These are phyloP conservation scores for Colletotrichum sp. DNA, from an alignment of 2,329 filamentous ascomycete species.

Conservation along the genomic window DNA sequence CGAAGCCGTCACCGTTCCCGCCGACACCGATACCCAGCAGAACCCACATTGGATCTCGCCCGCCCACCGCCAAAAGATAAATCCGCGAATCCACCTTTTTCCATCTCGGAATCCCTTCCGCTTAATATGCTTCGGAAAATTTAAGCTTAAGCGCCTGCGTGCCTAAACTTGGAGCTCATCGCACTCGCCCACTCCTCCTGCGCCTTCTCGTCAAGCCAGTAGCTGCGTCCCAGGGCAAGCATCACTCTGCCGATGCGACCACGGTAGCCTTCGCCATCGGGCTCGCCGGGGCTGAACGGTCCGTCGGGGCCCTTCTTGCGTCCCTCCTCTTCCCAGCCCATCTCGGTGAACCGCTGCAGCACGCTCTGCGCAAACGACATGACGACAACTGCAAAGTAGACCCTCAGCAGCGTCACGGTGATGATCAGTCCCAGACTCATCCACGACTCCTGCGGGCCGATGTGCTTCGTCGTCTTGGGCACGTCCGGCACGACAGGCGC, in stretches of 20 bases:
- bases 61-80: neutral
- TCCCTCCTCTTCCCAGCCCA: conserved; percentile 18
- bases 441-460: conserved; percentile 61
- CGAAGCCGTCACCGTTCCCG: neutral
- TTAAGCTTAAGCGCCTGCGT: neutral
- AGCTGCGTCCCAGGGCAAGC: conserved; percentile 74
- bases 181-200: conserved; percentile 73
- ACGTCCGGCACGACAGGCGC: conserved; percentile 21
- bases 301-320: conserved; percentile 47
- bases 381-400: conserved; percentile 86
- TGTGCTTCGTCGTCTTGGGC: conserved; percentile 20
- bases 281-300: conserved; percentile 71
- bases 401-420: conserved; percentile 73
- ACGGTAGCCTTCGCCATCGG: conserved; percentile 80
- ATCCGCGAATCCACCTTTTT: neutral
- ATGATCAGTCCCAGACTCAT: conserved; percentile 81
- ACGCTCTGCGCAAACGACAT: conserved; percentile 82
- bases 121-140: neutral
- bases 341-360: conserved; percentile 51
- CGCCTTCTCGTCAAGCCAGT: conserved; percentile 79
- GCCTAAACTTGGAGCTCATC: conserved; percentile 45
- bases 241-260: conserved; percentile 81
- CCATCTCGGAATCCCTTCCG: neutral
- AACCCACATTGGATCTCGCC: neutral
- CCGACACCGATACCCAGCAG: conserved; percentile 12